These are phyloP conservation scores for Erigeron canadensis DNA, from an alignment of 129 eudicot genomes.

Conservation along the genomic window DNA sequence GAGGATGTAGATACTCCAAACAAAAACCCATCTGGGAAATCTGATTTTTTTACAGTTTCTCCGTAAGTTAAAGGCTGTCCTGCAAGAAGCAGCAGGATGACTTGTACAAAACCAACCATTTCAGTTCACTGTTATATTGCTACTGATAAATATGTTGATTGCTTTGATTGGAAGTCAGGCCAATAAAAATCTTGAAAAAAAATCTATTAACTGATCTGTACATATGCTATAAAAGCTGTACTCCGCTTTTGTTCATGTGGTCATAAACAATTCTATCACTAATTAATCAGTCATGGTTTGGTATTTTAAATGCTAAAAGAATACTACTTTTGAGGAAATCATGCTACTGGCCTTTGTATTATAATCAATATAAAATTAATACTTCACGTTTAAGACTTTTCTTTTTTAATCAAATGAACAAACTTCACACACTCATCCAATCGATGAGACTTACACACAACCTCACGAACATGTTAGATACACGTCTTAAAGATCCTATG, in stretches of 20 bases:
- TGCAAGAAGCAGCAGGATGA: constrained; percentile 17
- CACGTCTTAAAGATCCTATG: no score
- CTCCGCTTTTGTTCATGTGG: neutral
- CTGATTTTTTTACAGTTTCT: constrained; percentile 39
- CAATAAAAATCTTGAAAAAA: neutral
- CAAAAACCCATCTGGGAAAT: constrained; percentile 59
- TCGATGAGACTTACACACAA: no score
- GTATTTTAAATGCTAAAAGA: neutral
- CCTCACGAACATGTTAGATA: no score
- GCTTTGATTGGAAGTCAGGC: no score
- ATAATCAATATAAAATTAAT: no score
- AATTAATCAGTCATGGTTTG: neutral
- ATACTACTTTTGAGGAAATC: neutral
- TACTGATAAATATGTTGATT: neutral
- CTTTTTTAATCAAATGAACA: no score
- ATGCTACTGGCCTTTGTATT: no score
- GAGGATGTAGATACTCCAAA: constrained; percentile 66
- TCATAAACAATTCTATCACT: neutral
- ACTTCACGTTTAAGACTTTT: neutral
- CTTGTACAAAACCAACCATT: neutral
- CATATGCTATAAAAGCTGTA: neutral
- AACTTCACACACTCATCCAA: no score
- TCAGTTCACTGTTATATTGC: neutral
- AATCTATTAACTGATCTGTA: neutral
- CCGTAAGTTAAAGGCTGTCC: constrained; percentile 11